These are phyloP conservation scores for Aspergillus calidoustus DNA, from an alignment of 2,329 filamentous ascomycete species.

Conservation along the genomic window DNA sequence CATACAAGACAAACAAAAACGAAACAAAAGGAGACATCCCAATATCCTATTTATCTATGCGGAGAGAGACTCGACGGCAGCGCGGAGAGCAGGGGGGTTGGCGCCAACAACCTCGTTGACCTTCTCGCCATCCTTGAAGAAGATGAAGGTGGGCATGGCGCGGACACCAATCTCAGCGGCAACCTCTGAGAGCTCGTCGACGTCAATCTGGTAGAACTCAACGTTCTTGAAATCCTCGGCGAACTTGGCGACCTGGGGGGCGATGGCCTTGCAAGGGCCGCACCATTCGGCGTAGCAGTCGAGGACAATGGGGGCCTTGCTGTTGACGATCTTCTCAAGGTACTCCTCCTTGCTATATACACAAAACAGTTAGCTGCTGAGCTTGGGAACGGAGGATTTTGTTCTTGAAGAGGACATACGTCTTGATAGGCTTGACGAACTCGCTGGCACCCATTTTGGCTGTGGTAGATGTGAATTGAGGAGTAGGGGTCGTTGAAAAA, in stretches of 20 bases:
- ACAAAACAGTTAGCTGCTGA: not conserved
- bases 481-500: constrained; percentile 37
- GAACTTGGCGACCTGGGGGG: constrained; percentile 72
- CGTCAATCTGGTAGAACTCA: constrained; percentile 88
- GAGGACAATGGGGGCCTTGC: constrained; percentile 68
- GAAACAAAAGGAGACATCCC: not conserved
- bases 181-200: constrained; percentile 78
- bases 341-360: constrained; percentile 65
- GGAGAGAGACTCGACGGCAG: constrained; percentile 32
- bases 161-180: constrained; percentile 77
- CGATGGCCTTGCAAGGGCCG: constrained; percentile 90
- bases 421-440: constrained; percentile 30
- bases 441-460: constrained; percentile 34
- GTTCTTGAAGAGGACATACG: constrained; percentile 27
- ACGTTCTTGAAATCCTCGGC: constrained; percentile 62
- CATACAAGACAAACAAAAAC: not conserved
- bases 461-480: constrained; percentile 50
- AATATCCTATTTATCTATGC: constrained; percentile 1
- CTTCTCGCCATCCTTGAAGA: constrained; percentile 82
- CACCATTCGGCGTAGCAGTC: constrained; percentile 93
- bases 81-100: constrained; percentile 70
- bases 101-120: constrained; percentile 77
- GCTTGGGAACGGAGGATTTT: not conserved
- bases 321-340: constrained; percentile 53
- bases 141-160: constrained; percentile 89